Evolutionary conservation across 2,329 filamentous ascomycete species (phyloP).

Genomic region (Microsporum ferrugineum): DNA sequence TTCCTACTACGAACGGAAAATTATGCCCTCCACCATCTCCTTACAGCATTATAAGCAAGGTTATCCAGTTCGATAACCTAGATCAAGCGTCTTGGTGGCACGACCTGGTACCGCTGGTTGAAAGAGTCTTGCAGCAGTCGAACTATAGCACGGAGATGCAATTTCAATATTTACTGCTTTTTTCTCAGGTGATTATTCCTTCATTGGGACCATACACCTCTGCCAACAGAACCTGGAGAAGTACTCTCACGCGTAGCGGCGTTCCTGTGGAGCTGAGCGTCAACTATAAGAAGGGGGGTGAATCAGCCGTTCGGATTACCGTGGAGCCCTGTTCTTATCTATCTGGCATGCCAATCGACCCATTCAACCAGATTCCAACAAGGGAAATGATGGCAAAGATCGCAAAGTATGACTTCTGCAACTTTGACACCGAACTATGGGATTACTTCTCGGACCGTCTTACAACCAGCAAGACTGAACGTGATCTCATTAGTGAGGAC

Average conservation of each 20-base stretch:
- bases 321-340: constrained; percentile 5
- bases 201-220: constrained; percentile 13
- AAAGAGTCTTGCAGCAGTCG: constrained; percentile 9
- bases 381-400: constrained; percentile 3
- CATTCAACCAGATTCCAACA: constrained; percentile 6
- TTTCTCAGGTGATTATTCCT: constrained; percentile 14
- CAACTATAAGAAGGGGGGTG: constrained; percentile 7
- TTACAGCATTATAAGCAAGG: neutral
- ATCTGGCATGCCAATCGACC: constrained; percentile 7
- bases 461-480: constrained; percentile 4
- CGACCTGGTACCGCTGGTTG: constrained; percentile 14
- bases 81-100: constrained; percentile 17
- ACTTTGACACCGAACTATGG: constrained; percentile 7
- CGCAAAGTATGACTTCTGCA: neutral
- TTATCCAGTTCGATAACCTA: constrained; percentile 4
- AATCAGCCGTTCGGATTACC: constrained; percentile 7
- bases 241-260: constrained; percentile 6
- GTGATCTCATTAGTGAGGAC: neutral
- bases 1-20: neutral
- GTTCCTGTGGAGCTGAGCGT: constrained; percentile 11
- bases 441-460: neutral
- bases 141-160: constrained; percentile 14
- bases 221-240: neutral
- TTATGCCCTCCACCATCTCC: neutral
- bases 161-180: constrained; percentile 13